phyloP scores from a whole-genome alignment of 257 asterid species.

The Solanum chilense region DNA sequence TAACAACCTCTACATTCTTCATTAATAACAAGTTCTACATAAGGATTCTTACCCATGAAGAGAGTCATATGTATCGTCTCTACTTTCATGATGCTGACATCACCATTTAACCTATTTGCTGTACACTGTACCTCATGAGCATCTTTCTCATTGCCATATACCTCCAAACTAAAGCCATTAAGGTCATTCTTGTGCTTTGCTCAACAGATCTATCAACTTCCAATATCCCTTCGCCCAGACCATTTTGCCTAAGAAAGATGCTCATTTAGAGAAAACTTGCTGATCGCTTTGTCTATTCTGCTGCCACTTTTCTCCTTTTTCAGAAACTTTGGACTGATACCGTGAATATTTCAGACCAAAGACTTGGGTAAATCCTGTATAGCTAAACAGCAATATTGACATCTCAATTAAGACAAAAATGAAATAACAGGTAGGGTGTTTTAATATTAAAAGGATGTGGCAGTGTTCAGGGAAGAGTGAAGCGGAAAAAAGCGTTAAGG shows the following conservation, averaged over 20 bases:
- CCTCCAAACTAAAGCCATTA: slow-evolving; percentile 86
- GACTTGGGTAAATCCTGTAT: slow-evolving; percentile 90
- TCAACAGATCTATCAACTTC: slow-evolving; percentile 73
- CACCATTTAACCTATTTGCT: background rate
- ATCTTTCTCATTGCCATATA: slow-evolving; percentile 85
- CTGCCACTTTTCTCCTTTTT: slow-evolving; percentile 74
- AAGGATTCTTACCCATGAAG: slow-evolving; percentile 57
- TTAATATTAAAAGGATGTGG: background rate
- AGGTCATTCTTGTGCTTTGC: slow-evolving; percentile 66
- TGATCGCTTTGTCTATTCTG: slow-evolving; percentile 71
- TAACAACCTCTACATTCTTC: background rate
- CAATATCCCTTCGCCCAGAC: slow-evolving; percentile 91
- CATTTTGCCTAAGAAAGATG: slow-evolving; percentile 92
- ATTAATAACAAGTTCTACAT: background rate
- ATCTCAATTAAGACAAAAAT: background rate
- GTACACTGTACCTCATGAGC: slow-evolving; percentile 81
- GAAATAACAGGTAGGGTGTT: background rate
- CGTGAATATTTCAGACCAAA: slow-evolving; percentile 73
- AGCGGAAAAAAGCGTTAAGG: too few species aligned
- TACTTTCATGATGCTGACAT: slow-evolving; percentile 22
- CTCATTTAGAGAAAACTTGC: slow-evolving; percentile 72
- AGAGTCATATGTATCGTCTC: slow-evolving; percentile 90
- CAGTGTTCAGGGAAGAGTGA: too few species aligned
- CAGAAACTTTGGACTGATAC: slow-evolving; percentile 79
- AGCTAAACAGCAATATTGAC: slow-evolving; percentile 23